Evolutionary conservation across 1,284 basidiomycete species (phyloP).

Genomic region (Austroboletus novae-zelandiae): DNA sequence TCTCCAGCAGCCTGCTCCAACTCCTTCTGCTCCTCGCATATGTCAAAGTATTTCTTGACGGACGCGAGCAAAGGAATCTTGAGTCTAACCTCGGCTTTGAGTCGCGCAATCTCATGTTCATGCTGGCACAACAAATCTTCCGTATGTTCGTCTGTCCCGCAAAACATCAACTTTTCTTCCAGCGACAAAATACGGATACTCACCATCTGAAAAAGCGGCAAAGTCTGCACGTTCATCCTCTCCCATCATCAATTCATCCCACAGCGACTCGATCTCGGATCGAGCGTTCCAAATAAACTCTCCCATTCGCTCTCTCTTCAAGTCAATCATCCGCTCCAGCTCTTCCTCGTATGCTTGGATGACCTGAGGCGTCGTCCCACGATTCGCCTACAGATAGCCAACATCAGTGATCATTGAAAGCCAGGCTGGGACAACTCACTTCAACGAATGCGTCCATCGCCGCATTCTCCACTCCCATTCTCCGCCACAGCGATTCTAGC

Average conservation of each 20-base stretch:
- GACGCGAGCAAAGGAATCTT: slow-evolving; percentile 77
- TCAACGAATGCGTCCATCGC: slow-evolving; percentile 86
- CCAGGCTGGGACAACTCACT: slow-evolving; percentile 26
- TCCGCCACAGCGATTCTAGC: slow-evolving; percentile 76
- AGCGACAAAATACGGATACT: slow-evolving; percentile 19
- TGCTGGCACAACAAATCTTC: slow-evolving; percentile 88
- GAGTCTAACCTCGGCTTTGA: slow-evolving; percentile 77
- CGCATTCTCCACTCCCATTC: slow-evolving; percentile 68
- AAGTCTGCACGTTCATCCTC: slow-evolving; percentile 83
- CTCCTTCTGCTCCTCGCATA: slow-evolving; percentile 90
- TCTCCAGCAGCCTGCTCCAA: slow-evolving; percentile 79
- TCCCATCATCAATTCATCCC: slow-evolving; percentile 86
- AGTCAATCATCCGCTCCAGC: slow-evolving; percentile 83
- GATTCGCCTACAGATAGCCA: slow-evolving; percentile 36
- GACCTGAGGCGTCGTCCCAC: slow-evolving; percentile 74
- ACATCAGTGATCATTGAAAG: neutral
- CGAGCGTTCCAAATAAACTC: slow-evolving; percentile 84
- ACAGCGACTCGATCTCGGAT: slow-evolving; percentile 77
- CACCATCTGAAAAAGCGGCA: slow-evolving; percentile 78
- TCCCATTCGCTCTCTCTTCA: slow-evolving; percentile 87
- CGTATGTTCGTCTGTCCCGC: slow-evolving; percentile 73
- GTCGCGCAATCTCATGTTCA: slow-evolving; percentile 80
- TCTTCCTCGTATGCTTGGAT: slow-evolving; percentile 86
- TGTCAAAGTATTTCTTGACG: slow-evolving; percentile 87
- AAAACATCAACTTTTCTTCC: neutral